Evolutionary conservation across 495 filamentous ascomycete species (phyloP), one percentile per base, ranked within the genome.

Genomic region (Podospora pseudopauciseta): DNA sequence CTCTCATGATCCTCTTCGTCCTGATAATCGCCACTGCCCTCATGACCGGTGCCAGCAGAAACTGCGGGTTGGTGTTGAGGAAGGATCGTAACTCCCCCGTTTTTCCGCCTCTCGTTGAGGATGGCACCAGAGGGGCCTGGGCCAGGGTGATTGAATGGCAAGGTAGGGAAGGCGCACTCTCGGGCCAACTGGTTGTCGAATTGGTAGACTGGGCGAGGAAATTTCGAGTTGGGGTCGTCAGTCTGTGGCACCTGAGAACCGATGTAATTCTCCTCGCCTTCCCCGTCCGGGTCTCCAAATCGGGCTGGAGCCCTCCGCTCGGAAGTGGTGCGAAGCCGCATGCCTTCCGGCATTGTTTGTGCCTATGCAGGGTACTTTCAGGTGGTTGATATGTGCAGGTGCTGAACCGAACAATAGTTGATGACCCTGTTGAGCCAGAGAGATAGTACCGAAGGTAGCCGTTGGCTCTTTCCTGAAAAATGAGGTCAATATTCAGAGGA

Each of bases 141-240:
- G 4, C 70, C 72, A 3, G 57, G 53, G 30, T 74, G 57, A 32
- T 68, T 55, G 9, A 71, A 55, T 5, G 67, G 69, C 58, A 75
- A 27, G 30, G 64, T 66, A 27, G 74, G 74, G 26, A 72, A 70
- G 55, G 74, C 74, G 56, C 72, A 74, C 54, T 69, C 26, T 9
- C 5, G 27, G 3, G 57, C 68, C n/a, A 74, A 68, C 39, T 49
- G 39, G 39, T 49, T 49, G 39, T 49, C 39, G 2, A 49, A 49
- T 49, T 49, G 39, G 13, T 49, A 49, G 13, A 11, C 9, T 13
- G 39, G 39, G 39, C 13, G 39, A 49, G 39, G 39, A 49, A 49
- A 49, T 2, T 49, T 16, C 9, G 39, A 49, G 39, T 11, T 16
- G 15, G 13, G 2, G 39, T 49, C 2, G 7, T 49, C 39, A 49